Percentiles rank a stretch among this genome's conserved stretches.
Evolutionary conservation across 345 rosid species (phyloP).

Genomic region (Dimocarpus longan): DNA sequence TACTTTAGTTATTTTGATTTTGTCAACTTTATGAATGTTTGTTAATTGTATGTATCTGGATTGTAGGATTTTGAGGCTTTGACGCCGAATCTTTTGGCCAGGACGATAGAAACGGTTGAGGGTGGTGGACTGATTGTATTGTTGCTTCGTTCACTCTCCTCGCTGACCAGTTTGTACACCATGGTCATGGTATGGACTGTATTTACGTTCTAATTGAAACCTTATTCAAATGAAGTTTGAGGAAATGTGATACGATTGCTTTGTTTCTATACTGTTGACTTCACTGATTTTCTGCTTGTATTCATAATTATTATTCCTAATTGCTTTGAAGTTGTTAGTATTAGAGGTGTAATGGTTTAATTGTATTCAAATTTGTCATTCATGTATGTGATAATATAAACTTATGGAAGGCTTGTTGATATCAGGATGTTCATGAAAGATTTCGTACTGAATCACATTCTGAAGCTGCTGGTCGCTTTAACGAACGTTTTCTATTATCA

Average conservation of each 20-base stretch:
- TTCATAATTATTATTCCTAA: neutral
- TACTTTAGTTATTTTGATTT: neutral
- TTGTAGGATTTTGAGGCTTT: slow-evolving; percentile 94
- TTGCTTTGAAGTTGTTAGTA: neutral
- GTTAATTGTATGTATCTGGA: slow-evolving; percentile 4
- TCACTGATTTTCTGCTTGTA: neutral
- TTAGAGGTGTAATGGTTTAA: neutral
- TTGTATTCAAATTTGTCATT: neutral
- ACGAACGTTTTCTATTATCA: slow-evolving; percentile 88
- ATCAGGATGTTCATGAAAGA: slow-evolving; percentile 97
- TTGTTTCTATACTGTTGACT: neutral
- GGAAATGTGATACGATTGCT: neutral
- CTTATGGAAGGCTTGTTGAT: slow-evolving; percentile 26
- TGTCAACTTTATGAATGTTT: slow-evolving; percentile 8
- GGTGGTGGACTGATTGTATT: slow-evolving; percentile 91
- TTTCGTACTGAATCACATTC: slow-evolving; percentile 95
- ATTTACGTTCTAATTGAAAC: neutral
- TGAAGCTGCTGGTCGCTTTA: slow-evolving; percentile 83
- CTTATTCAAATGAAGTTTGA: neutral
- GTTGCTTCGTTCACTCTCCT: slow-evolving; percentile 77
- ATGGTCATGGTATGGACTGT: slow-evolving; percentile 86
- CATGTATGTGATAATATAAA: neutral
- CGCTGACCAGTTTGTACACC: slow-evolving; percentile 84
- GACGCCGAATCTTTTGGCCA: slow-evolving; percentile 93
- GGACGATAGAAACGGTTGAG: slow-evolving; percentile 96